Conservation (phyloP, 352 stramenopile genomes). For the Phytopythium cucurbitacearum region DNA sequence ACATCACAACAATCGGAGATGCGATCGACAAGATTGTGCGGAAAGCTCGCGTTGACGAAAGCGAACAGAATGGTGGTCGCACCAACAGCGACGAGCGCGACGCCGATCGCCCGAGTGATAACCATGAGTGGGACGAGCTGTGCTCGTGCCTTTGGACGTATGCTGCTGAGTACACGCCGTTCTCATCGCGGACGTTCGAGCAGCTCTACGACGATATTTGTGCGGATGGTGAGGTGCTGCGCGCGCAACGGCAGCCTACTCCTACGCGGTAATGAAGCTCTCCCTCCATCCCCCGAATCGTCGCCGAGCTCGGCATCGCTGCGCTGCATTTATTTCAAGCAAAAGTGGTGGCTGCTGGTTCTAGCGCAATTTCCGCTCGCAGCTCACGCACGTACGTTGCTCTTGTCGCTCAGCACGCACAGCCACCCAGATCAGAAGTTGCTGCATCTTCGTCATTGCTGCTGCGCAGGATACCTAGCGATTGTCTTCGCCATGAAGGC, state of each 20-base stretch:
- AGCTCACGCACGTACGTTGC: no score
- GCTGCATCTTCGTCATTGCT: no score
- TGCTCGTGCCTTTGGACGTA: slow-evolving; percentile 79
- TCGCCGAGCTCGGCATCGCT: no score
- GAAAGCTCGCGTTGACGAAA: slow-evolving; percentile 22
- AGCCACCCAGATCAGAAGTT: no score
- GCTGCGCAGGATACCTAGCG: no score
- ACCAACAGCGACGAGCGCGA: slow-evolving; percentile 10
- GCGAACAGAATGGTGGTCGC: neutral
- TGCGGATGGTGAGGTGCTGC: slow-evolving; percentile 51
- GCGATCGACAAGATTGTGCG: slow-evolving; percentile 75
- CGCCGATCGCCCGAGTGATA: slow-evolving; percentile 3
- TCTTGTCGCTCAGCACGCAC: no score
- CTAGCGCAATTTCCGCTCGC: no score
- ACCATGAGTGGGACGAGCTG: slow-evolving; percentile 65
- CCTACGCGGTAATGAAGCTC: no score
- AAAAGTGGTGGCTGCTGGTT: no score
- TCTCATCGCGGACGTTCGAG: slow-evolving; percentile 70
- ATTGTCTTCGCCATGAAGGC: no score
- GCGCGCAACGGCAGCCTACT: slow-evolving; percentile 9
- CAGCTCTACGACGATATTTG: slow-evolving; percentile 86
- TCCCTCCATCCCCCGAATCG: no score
- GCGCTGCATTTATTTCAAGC: no score
- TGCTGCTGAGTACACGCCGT: slow-evolving; percentile 70
- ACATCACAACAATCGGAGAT: slow-evolving; percentile 76